Evolutionary conservation across 2,329 filamentous ascomycete species (phyloP).

Genomic region (Orbilia ellipsospora): DNA sequence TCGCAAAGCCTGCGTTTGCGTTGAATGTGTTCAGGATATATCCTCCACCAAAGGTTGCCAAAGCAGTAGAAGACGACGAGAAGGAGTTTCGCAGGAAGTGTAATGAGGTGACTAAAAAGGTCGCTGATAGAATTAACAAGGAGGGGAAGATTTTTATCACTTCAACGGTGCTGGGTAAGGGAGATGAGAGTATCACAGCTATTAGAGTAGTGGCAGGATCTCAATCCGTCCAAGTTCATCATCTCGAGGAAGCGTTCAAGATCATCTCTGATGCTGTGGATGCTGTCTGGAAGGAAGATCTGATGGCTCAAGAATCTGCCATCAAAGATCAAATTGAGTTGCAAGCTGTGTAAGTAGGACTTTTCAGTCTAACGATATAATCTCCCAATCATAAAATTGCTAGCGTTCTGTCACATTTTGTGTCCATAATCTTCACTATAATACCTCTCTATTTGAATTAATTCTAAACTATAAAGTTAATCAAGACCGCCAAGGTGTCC

Average conservation of each 20-base stretch:
- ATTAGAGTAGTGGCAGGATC: conserved; percentile 85
- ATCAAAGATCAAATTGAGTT: conserved; percentile 45
- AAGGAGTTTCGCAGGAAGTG: conserved; percentile 66
- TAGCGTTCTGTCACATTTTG: too few relatives aligned
- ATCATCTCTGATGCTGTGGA: conserved; percentile 69
- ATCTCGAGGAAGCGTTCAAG: conserved; percentile 78
- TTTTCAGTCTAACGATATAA: too few relatives aligned
- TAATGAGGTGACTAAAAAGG: conserved; percentile 76
- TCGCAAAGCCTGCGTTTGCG: conserved; percentile 79
- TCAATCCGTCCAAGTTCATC: conserved; percentile 75
- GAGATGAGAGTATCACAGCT: conserved; percentile 71
- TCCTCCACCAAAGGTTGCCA: conserved; percentile 60
- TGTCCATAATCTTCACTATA: too few relatives aligned
- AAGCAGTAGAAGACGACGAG: conserved; percentile 41
- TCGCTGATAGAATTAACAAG: conserved; percentile 80
- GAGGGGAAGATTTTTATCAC: conserved; percentile 85
- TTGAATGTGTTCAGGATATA: conserved; percentile 79
- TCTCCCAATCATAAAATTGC: too few relatives aligned
- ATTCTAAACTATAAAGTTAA: too few relatives aligned
- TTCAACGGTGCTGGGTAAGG: conserved; percentile 73
- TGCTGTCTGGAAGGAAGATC: conserved; percentile 48
- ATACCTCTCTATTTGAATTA: too few relatives aligned
- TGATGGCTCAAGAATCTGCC: conserved; percentile 16
- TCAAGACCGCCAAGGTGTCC: too few relatives aligned
- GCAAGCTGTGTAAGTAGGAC: conserved; percentile 30